Percentiles rank a stretch among this genome's conserved stretches.
These are phyloP conservation scores for Bjerkandera adusta DNA, from an alignment of 1,284 basidiomycete genomes.

Conservation along the genomic window DNA sequence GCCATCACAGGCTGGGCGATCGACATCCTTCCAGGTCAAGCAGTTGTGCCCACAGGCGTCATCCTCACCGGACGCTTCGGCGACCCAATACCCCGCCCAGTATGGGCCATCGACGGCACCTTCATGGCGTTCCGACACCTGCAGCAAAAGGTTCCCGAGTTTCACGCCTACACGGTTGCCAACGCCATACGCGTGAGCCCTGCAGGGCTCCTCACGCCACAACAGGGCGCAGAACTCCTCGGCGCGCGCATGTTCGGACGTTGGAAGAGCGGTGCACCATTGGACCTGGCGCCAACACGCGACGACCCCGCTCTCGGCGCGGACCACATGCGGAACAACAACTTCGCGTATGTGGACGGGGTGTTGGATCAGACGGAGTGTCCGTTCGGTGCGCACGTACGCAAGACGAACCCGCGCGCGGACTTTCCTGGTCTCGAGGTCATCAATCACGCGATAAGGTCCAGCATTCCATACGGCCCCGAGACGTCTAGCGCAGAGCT, in stretches of 20 bases:
- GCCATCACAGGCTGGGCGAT: constrained; percentile 28
- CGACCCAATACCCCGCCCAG: constrained; percentile 21
- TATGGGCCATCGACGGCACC: constrained; percentile 28
- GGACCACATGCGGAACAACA: constrained; percentile 7
- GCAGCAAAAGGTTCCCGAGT: constrained; percentile 27
- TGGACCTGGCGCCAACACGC: constrained; percentile 4
- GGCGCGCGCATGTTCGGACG: constrained; percentile 15
- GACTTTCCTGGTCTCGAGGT: constrained; percentile 16
- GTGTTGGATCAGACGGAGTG: constrained; percentile 19
- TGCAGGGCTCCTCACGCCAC: constrained; percentile 2
- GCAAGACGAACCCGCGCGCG: constrained; percentile 15
- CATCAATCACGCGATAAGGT: constrained; percentile 16
- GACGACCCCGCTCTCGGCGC: constrained; percentile 4
- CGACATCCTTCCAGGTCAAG: constrained; percentile 27
- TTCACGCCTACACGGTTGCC: constrained; percentile 10
- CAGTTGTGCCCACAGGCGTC: constrained; percentile 28
- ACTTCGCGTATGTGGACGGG: constrained; percentile 3
- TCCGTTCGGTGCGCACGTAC: constrained; percentile 29
- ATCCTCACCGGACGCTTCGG: constrained; percentile 29
- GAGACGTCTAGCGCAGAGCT: constrained; percentile 22
- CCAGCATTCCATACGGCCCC: constrained; percentile 28
- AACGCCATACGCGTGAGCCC: constrained; percentile 8
- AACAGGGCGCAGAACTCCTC: constrained; percentile 10
- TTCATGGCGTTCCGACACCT: constrained; percentile 34
- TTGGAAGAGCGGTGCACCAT: constrained; percentile 9